Conservation (phyloP, 495 filamentous ascomycete species). For the Glutinoglossum americanum region DNA sequence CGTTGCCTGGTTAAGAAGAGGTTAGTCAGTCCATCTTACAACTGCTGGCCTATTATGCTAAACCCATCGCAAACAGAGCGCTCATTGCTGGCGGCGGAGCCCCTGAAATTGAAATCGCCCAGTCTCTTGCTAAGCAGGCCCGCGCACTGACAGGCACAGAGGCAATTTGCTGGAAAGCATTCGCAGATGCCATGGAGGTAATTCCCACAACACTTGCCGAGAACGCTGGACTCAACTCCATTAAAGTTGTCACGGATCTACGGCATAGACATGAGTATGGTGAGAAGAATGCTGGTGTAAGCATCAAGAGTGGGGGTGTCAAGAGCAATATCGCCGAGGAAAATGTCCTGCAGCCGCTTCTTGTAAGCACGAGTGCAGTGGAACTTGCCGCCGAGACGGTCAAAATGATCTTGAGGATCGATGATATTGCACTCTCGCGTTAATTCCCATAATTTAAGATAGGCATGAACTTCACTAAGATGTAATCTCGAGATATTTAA, state of each 20-base stretch:
- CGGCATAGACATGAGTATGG: constrained; percentile 83
- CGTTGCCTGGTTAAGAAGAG: constrained; percentile 98
- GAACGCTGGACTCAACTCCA: constrained; percentile 90
- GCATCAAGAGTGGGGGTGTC: constrained; percentile 90
- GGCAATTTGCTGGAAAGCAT: constrained; percentile 94
- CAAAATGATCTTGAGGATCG: constrained; percentile 96
- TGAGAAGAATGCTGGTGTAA: constrained; percentile 88
- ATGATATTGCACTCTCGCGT: constrained; percentile 64
- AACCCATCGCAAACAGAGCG: constrained; percentile 20
- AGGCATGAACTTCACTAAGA: neutral
- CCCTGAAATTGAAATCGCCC: constrained; percentile 84
- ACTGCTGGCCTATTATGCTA: neutral
- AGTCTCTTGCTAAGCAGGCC: constrained; percentile 57
- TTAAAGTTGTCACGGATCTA: constrained; percentile 96
- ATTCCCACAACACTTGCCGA: constrained; percentile 92
- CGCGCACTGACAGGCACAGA: constrained; percentile 73
- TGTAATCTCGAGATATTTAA: neutral
- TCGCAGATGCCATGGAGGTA: constrained; percentile 93
- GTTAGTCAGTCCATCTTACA: constrained; percentile 2
- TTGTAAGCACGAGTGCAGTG: constrained; percentile 93
- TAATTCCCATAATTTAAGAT: constrained; percentile 11
- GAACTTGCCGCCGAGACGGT: constrained; percentile 93
- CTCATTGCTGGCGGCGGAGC: constrained; percentile 92
- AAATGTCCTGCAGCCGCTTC: constrained; percentile 86
- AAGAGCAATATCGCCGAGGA: constrained; percentile 89